Evolutionary conservation across 148 eudicot species (phyloP).

Genomic region (Pouteria glomerata): DNA sequence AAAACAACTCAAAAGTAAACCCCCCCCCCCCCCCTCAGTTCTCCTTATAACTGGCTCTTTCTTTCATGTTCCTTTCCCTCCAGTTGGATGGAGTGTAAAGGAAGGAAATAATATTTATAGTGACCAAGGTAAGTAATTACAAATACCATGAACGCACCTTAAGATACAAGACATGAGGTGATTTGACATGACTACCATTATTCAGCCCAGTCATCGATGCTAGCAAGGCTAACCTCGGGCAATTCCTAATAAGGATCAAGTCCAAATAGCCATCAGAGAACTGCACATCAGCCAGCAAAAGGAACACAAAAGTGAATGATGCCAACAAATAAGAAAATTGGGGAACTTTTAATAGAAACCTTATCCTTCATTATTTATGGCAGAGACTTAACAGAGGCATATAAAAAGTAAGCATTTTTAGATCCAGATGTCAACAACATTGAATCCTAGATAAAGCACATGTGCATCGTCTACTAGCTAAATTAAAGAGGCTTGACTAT

Average conservation of each 20-base stretch:
- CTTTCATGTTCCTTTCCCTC: too few relatives aligned
- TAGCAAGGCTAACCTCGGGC: conserved; percentile 62
- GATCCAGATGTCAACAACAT: neutral
- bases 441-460: neutral
- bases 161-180: conserved; percentile 65
- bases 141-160: conserved; percentile 45
- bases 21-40: too few relatives aligned
- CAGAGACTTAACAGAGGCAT: neutral
- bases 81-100: too few relatives aligned
- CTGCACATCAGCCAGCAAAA: conserved; percentile 39
- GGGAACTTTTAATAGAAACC: neutral
- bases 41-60: too few relatives aligned
- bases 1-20: too few relatives aligned
- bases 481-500: neutral
- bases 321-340: neutral
- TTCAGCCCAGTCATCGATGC: conserved; percentile 52
- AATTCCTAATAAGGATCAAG: conserved; percentile 55
- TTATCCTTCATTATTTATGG: neutral
- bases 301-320: conserved; percentile 1
- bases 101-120: too few relatives aligned
- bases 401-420: neutral
- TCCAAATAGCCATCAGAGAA: conserved; percentile 94
- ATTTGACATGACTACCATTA: conserved; percentile 74
- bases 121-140: too few relatives aligned
- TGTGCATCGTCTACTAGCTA: neutral